These are phyloP conservation scores for Arthrocladium fulminans DNA, from an alignment of 2,329 filamentous ascomycete species.

Conservation along the genomic window DNA sequence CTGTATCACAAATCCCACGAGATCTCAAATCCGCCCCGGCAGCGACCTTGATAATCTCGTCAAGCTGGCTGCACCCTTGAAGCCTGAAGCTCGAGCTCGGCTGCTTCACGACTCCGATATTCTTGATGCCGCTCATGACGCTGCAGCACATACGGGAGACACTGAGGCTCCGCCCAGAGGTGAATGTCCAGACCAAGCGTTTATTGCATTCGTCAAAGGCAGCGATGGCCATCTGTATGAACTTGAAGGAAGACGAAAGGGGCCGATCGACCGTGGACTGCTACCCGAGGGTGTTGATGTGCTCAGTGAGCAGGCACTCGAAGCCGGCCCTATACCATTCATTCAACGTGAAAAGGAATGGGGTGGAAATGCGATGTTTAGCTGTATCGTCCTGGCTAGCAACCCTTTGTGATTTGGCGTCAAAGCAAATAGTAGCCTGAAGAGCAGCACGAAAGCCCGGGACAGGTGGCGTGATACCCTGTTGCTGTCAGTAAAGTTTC, in stretches of 20 bases:
- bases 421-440: too few species aligned
- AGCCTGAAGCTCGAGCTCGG: conserved; percentile 39
- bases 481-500: too few species aligned
- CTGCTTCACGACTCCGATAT: conserved; percentile 42
- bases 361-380: conserved; percentile 16
- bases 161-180: conserved; percentile 20
- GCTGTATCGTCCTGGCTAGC: conserved; percentile 18
- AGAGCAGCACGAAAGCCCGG: too few species aligned
- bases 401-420: background rate
- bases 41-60: conserved; percentile 40
- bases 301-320: conserved; percentile 25
- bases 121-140: conserved; percentile 21
- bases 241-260: conserved; percentile 27
- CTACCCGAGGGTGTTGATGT: conserved; percentile 27
- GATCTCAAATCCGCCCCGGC: conserved; percentile 33
- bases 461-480: too few species aligned
- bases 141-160: conserved; percentile 22
- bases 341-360: conserved; percentile 19
- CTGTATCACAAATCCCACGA: conserved; percentile 42
- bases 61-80: conserved; percentile 36
- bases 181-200: conserved; percentile 21
- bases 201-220: conserved; percentile 29
- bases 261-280: conserved; percentile 25
- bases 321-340: conserved; percentile 24
- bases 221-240: conserved; percentile 29